Percentiles rank a stretch among this genome's conserved stretches.
These are phyloP conservation scores for Dicorynia guianensis DNA, from an alignment of 306 rosid species.

Conservation along the genomic window DNA sequence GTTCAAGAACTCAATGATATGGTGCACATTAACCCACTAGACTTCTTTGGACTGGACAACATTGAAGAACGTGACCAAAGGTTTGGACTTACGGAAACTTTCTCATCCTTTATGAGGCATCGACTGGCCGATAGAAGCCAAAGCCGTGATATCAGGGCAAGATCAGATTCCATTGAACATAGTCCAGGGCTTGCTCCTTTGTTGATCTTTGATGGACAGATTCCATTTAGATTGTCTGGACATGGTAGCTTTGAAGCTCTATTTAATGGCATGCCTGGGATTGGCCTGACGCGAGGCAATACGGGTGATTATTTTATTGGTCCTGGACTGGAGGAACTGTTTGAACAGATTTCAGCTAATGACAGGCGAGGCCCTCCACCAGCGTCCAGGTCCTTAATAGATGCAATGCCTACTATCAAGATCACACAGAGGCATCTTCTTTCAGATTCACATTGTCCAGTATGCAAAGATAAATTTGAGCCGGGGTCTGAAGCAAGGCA, in stretches of 20 bases:
- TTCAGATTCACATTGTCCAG: conserved; percentile 59
- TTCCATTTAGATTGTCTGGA: conserved; percentile 53
- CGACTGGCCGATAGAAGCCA: conserved; percentile 54
- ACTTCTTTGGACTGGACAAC: conserved; percentile 40
- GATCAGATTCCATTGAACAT: conserved; percentile 51
- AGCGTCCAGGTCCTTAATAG: conserved; percentile 50
- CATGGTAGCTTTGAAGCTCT: conserved; percentile 54
- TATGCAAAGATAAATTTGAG: conserved; percentile 60
- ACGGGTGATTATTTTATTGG: conserved; percentile 62
- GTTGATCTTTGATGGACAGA: conserved; percentile 64
- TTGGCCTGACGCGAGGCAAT: conserved; percentile 51
- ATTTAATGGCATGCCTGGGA: conserved; percentile 52
- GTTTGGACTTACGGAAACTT: conserved; percentile 52
- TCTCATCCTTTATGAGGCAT: conserved; percentile 54
- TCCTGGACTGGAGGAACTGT: conserved; percentile 62
- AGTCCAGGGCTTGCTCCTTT: conserved; percentile 49
- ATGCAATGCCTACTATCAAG: conserved; percentile 59
- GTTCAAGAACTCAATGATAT: conserved; percentile 57
- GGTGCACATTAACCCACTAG: conserved; percentile 42
- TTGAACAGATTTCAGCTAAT: conserved; percentile 56
- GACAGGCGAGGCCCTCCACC: conserved; percentile 61
- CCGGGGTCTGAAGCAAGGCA: conserved; percentile 60
- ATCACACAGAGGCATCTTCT: conserved; percentile 55
- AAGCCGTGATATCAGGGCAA: conserved; percentile 43
- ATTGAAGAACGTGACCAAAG: conserved; percentile 50